A percentile compares a stretch with the other conserved stretches of the same genome.
Conservation (phyloP, 108 stramenopile genomes). For the Cyclostephanos invisitatus region DNA sequence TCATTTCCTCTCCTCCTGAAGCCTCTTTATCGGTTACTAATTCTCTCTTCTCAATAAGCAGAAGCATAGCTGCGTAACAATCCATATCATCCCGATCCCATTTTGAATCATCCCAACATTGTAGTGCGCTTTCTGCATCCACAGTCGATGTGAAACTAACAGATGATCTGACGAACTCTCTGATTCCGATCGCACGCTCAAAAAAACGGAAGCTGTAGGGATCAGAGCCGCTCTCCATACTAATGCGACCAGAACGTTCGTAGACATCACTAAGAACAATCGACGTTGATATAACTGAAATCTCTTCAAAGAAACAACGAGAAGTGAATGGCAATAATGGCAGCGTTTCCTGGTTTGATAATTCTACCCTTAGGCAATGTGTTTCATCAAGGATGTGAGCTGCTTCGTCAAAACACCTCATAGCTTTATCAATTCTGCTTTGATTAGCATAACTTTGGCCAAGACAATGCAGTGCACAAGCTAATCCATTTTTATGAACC, state of each 20-base stretch:
- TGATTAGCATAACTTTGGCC: conserved; percentile 21
- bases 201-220: conserved; percentile 27
- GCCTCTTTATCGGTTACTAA: neutral
- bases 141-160: conserved; percentile 16
- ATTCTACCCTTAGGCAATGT: conserved; percentile 12
- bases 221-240: conserved; percentile 17
- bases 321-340: conserved; percentile 17
- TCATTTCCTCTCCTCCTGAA: conserved; percentile 17
- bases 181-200: conserved; percentile 39
- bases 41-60: conserved; percentile 30
- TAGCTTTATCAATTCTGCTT: conserved; percentile 18
- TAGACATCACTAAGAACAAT: conserved; percentile 40
- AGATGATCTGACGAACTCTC: conserved; percentile 26
- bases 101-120: conserved; percentile 31
- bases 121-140: conserved; percentile 23
- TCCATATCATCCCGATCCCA: conserved; percentile 32
- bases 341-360: conserved; percentile 4
- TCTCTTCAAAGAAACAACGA: conserved; percentile 32
- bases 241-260: conserved; percentile 28
- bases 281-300: conserved; percentile 28
- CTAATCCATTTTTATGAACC: conserved; percentile 20
- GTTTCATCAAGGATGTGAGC: conserved; percentile 28
- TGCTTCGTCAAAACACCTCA: conserved; percentile 30
- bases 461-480: conserved; percentile 25
- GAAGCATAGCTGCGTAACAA: conserved; percentile 33